Evolutionary conservation across 257 asterid species (phyloP).

Genomic region (Voacanga thouarsii): DNA sequence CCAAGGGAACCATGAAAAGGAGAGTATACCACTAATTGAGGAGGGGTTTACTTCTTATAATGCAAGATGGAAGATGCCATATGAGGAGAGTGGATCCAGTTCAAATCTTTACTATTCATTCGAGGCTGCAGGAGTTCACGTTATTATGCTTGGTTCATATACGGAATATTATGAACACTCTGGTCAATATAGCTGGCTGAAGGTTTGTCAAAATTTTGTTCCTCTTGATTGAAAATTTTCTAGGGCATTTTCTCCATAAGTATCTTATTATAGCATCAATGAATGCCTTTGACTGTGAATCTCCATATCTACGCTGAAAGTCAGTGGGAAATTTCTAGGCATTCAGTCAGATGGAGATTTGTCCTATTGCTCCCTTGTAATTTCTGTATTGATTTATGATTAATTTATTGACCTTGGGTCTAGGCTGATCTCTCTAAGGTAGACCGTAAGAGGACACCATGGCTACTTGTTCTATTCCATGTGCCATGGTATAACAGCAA

Average conservation of each 20-base stretch:
- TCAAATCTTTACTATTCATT: conserved; percentile 88
- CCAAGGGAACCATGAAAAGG: conserved; percentile 93
- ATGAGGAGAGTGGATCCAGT: conserved; percentile 67
- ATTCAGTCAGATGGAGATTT: background rate
- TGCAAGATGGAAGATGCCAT: conserved; percentile 98
- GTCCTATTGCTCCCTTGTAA: background rate
- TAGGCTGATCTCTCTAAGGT: conserved; percentile 76
- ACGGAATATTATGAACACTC: conserved; percentile 58
- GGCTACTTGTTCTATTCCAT: conserved; percentile 75
- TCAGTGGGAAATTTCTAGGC: background rate
- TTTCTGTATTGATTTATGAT: background rate
- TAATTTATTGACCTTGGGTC: conserved; percentile 16
- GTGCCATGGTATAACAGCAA: conserved; percentile 97
- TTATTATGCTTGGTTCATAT: conserved; percentile 85
- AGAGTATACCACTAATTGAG: conserved; percentile 49
- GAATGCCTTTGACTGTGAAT: too few relatives aligned
- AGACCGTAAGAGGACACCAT: conserved; percentile 70
- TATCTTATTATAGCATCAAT: background rate
- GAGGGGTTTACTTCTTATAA: conserved; percentile 64
- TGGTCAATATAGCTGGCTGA: conserved; percentile 74
- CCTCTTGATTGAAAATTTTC: background rate
- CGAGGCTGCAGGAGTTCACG: conserved; percentile 88
- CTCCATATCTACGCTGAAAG: background rate
- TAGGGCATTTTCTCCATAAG: background rate
- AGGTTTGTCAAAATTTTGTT: conserved; percentile 45